Conservation (phyloP, 306 rosid species). For the Vigna angularis region DNA sequence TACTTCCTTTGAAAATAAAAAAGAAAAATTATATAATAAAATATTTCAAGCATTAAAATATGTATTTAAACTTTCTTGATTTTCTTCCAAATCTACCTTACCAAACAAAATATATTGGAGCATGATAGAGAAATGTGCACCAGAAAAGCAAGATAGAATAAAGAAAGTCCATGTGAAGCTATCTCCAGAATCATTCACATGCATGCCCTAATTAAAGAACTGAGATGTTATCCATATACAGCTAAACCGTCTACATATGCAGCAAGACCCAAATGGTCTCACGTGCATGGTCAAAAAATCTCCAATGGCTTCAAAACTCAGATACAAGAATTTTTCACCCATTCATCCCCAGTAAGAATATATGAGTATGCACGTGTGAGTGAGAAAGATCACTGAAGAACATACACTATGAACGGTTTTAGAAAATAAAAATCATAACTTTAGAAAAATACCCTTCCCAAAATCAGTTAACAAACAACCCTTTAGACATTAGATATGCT, state of each 20-base stretch:
- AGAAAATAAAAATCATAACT: background rate
- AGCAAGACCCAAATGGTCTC: constrained; percentile 43
- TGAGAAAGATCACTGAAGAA: no score
- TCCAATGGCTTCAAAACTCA: background rate
- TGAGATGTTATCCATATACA: background rate
- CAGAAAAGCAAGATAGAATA: constrained; percentile 6
- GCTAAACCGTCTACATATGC: background rate
- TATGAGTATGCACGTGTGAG: no score
- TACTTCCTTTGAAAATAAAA: background rate
- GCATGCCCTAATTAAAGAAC: constrained; percentile 16
- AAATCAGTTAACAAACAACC: background rate
- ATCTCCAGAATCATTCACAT: constrained; percentile 17
- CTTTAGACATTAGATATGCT: background rate
- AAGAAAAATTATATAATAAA: background rate
- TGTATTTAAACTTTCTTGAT: background rate
- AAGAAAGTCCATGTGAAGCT: constrained; percentile 1
- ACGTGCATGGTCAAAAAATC: constrained; percentile 41
- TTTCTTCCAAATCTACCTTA: background rate
- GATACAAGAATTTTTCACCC: background rate
- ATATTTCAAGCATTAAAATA: background rate
- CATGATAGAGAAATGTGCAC: background rate
- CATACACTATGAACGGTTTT: background rate
- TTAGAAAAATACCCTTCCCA: background rate
- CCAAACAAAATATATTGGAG: background rate
- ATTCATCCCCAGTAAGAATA: no score